A percentile compares a stretch with the other conserved stretches of the same genome.
phyloP scores from a whole-genome alignment of 257 asterid genomes.

The Solanum pinnatisectum region DNA sequence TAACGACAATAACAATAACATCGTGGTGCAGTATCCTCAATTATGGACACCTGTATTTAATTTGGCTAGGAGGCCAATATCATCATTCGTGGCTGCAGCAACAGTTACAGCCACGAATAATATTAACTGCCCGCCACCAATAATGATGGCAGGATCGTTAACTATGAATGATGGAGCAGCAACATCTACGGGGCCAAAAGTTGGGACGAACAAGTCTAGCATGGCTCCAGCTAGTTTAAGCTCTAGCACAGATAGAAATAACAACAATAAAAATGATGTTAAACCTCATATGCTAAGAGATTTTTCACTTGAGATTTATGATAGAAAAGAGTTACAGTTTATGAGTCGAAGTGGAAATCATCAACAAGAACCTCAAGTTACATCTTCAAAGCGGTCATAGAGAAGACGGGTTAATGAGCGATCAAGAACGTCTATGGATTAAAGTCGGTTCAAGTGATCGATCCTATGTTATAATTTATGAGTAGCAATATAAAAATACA shows the following conservation, averaged over 20 bases:
- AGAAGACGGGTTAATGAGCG: background rate
- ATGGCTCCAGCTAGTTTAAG: background rate
- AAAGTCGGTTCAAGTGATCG: background rate
- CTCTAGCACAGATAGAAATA: background rate
- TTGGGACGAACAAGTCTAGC: background rate
- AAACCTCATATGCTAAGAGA: slow-evolving; percentile 1
- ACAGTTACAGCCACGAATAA: background rate
- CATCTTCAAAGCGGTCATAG: background rate
- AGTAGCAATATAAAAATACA: background rate
- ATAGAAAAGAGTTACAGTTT: background rate
- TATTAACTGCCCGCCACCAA: background rate
- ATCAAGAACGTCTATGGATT: background rate
- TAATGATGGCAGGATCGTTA: background rate
- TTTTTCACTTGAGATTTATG: slow-evolving; percentile 1
- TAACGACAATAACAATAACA: background rate
- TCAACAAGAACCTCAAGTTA: background rate
- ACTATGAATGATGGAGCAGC: background rate
- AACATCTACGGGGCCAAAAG: background rate
- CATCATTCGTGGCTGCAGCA: background rate
- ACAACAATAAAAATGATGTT: background rate
- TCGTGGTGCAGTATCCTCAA: background rate
- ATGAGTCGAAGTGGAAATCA: background rate
- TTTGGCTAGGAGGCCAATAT: background rate
- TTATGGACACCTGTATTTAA: background rate
- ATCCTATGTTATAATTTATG: background rate